Evolutionary conservation across 2,329 filamentous ascomycete species (phyloP), one percentile per base, ranked within the genome.

Genomic region (Sordariomycetes sp.): DNA sequence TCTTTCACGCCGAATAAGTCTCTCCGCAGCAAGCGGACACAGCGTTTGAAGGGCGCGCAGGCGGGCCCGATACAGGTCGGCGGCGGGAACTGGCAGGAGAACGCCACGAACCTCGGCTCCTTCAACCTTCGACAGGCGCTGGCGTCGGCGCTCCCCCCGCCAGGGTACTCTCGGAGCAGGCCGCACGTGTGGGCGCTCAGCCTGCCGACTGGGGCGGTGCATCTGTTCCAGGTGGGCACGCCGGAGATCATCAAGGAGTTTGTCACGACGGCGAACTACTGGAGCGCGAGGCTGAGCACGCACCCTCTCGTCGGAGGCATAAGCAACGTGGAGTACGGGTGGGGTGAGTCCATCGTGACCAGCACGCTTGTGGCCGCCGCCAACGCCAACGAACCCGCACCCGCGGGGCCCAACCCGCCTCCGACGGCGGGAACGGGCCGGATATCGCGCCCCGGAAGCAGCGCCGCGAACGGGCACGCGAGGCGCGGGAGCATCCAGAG

Each of bases 81-180:
- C 62, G 94, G 94, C 60, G 94, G 94, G 25, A 97, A 99, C 69
- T 99, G 94, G 94, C 92, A 92, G 69, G 91, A 96, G 63, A 97
- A 95, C 66, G 94, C 94, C 5, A 90, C 95, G 62, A 89, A 85
- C 62, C 77, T 96, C 10, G 91, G 89, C 64, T 87, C 86, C 22
- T 97, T 96, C 69, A 84, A 87, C 51, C 81, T 99, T 8, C 83
- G 91, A 22, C 91, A 97, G 68, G 95, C 91, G 0, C 87, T 97
- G 62, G 94, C 94, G 12, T 96, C 90, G 58, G 84, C 87, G 0
- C 80, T 99, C 15, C 94, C 94, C 10, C 81, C 90, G 1, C 92
- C 94, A 0, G 94, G 94, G 12, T 97, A 97, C 70, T 96, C 90
- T 36, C 90, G 95, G 65, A 81, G 85, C 32, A 80, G 94, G 12